Percentiles rank a stretch among this genome's conserved stretches.
Evolutionary conservation across 768 basidiomycete genomes (phyloP).

Genomic region (Steccherinum ochraceum): DNA sequence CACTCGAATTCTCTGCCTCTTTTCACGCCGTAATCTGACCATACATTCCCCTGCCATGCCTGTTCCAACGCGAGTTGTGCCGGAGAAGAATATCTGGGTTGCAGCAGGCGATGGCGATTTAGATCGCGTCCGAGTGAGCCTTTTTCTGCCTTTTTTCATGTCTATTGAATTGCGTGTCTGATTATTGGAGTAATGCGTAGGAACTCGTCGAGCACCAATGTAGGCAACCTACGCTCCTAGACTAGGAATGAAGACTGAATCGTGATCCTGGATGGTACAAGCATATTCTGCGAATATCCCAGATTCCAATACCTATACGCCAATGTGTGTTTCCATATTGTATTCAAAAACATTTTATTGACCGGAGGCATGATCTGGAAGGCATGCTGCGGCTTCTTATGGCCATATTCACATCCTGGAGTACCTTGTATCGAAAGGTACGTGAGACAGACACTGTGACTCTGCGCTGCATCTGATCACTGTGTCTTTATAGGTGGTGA

Average conservation of each 20-base stretch:
- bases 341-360: too few species aligned
- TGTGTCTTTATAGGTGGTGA: constrained; percentile 68
- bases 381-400: constrained; percentile 94
- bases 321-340: constrained; percentile 45
- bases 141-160: constrained; percentile 5
- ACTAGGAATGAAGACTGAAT: constrained; percentile 1
- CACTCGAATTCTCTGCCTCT: too few species aligned
- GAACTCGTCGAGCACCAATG: constrained; percentile 54
- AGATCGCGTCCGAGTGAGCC: constrained; percentile 60
- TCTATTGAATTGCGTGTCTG: neutral
- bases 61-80: constrained; percentile 22
- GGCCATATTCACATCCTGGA: constrained; percentile 69
- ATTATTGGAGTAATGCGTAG: constrained; percentile 27
- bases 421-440: constrained; percentile 73
- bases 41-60: constrained; percentile 22
- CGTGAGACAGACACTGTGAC: constrained; percentile 3
- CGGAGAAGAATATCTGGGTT: constrained; percentile 78
- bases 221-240: constrained; percentile 13
- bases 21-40: too few species aligned
- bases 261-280: too few species aligned
- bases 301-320: constrained; percentile 73
- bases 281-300: constrained; percentile 62
- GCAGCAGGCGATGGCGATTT: constrained; percentile 90
- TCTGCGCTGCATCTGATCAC: neutral
- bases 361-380: too few species aligned